These are phyloP conservation scores for Taphrina communis DNA, from an alignment of 1,139 yeast genomes.

Conservation along the genomic window DNA sequence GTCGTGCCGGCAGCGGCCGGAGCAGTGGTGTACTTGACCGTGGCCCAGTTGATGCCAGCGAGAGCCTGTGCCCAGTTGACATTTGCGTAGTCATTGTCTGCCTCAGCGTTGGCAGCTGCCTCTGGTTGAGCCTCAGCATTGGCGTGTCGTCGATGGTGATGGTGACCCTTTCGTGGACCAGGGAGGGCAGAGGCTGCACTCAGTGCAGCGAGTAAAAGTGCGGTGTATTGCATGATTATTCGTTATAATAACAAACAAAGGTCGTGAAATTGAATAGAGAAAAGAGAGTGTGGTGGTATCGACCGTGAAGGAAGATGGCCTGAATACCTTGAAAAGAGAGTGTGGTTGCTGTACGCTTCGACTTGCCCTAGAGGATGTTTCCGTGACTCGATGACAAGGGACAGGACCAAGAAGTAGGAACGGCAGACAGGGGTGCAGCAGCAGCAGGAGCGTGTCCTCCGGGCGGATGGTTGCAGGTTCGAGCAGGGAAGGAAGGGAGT, in stretches of 20 bases:
- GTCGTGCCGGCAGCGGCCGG: slow-evolving; percentile 20
- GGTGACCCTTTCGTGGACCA: slow-evolving; percentile 26
- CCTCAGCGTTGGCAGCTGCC: slow-evolving; percentile 11
- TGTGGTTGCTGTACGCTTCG: slow-evolving; percentile 5
- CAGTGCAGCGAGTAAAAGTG: slow-evolving; percentile 22
- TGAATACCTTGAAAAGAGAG: not conserved
- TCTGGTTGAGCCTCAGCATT: not conserved
- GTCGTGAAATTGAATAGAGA: not conserved
- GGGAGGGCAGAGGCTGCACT: slow-evolving; percentile 28
- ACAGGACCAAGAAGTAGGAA: slow-evolving; percentile 2
- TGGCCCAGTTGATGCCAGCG: slow-evolving; percentile 27
- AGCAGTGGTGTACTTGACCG: slow-evolving; percentile 17
- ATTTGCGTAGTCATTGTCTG: slow-evolving; percentile 11
- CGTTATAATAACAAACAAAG: not conserved
- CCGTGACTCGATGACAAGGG: too few relatives aligned
- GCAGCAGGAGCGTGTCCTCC: not conserved
- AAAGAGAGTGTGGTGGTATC: slow-evolving; percentile 26
- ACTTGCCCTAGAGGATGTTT: not conserved
- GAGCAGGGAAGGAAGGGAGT: not conserved
- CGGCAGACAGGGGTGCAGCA: slow-evolving; percentile 11
- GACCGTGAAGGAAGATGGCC: slow-evolving; percentile 12
- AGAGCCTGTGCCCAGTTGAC: slow-evolving; percentile 35
- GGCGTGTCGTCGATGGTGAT: slow-evolving; percentile 24
- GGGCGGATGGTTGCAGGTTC: not conserved
- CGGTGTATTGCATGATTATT: slow-evolving; percentile 16